phyloP scores from a whole-genome alignment of 73 alveolate species.

The Durusdinium trenchii region DNA sequence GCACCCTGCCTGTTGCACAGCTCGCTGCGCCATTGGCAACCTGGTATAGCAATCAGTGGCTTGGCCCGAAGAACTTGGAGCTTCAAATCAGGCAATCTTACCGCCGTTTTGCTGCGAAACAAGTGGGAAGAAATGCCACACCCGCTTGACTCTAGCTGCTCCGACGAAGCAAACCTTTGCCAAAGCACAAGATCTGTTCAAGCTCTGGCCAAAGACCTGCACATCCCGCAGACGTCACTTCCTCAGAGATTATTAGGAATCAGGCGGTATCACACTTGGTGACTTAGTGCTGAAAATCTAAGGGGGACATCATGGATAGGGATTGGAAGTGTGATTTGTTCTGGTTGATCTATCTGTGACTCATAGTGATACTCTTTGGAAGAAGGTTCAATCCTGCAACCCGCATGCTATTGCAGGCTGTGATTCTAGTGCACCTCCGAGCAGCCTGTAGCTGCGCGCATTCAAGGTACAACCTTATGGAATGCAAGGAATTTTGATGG shows the following conservation, averaged over 20 bases:
- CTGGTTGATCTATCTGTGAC: too few species aligned
- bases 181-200: too few species aligned
- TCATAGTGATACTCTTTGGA: too few species aligned
- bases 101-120: background rate
- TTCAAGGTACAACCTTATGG: background rate
- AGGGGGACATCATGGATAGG: too few species aligned
- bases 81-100: background rate
- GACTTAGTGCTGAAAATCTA: too few species aligned
- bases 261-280: too few species aligned
- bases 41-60: too few species aligned
- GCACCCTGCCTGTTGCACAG: constrained; percentile 12
- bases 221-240: background rate
- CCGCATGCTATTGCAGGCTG: too few species aligned
- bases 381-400: too few species aligned
- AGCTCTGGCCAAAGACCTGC: background rate
- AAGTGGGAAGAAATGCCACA: background rate
- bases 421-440: constrained; percentile 4
- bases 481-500: background rate
- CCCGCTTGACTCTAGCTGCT: background rate
- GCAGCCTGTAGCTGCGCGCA: constrained; percentile 9
- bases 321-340: too few species aligned
- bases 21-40: constrained; percentile 42
- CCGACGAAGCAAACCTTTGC: too few species aligned
- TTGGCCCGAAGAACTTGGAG: too few species aligned
- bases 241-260: constrained; percentile 22